A percentile compares a stretch with the other conserved stretches of the same genome.
phyloP scores from a whole-genome alignment of 2,329 filamentous ascomycete genomes.

The Venturia asperata region DNA sequence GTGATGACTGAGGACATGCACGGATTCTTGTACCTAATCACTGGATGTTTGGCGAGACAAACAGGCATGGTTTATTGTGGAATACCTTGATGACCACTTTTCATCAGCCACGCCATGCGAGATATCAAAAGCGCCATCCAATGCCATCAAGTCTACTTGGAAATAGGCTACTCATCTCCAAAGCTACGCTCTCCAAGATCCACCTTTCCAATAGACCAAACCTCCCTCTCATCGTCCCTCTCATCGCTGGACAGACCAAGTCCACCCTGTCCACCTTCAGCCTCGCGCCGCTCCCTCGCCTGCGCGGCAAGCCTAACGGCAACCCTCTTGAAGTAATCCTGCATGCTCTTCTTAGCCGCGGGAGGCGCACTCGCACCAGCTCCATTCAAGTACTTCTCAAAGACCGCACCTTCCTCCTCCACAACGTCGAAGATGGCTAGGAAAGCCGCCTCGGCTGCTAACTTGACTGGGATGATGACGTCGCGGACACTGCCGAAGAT shows the following conservation, averaged over 20 bases:
- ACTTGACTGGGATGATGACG: slow-evolving; percentile 86
- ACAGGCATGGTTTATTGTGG: not conserved
- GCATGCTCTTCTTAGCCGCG: slow-evolving; percentile 79
- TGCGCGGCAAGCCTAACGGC: slow-evolving; percentile 77
- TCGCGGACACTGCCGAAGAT: slow-evolving; percentile 89
- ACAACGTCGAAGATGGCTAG: slow-evolving; percentile 84
- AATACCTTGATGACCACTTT: not conserved
- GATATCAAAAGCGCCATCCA: not conserved
- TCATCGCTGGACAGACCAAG: slow-evolving; percentile 85
- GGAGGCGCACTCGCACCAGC: slow-evolving; percentile 54
- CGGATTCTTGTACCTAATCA: too few species aligned
- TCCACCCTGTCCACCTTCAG: slow-evolving; percentile 81
- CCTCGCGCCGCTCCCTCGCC: slow-evolving; percentile 80
- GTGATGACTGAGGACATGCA: too few species aligned
- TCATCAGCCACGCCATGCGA: not conserved
- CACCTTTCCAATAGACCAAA: slow-evolving; percentile 90
- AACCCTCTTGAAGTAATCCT: slow-evolving; percentile 95
- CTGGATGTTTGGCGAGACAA: too few species aligned
- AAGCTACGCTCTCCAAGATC: slow-evolving; percentile 57
- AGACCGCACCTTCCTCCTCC: slow-evolving; percentile 75
- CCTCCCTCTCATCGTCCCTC: slow-evolving; percentile 85
- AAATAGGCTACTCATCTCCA: not conserved
- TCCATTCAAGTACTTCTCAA: slow-evolving; percentile 80
- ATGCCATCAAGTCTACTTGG: not conserved
- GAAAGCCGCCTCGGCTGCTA: slow-evolving; percentile 91